Percentiles rank a stretch among this genome's conserved stretches.
Evolutionary conservation across 1,139 yeast species (phyloP).

Genomic region (Suhomyces taliae): DNA sequence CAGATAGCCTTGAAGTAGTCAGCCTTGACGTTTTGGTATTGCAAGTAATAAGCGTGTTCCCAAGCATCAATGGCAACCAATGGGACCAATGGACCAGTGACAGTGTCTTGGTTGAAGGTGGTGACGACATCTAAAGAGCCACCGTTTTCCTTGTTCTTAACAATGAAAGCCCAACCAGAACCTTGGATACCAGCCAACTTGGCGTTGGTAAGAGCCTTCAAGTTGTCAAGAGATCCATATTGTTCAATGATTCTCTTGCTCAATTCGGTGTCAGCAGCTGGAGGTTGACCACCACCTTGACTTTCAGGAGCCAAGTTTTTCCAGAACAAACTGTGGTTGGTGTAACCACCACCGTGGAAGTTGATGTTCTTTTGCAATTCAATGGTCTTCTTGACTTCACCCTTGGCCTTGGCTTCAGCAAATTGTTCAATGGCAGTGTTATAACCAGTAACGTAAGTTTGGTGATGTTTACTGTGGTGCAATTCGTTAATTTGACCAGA

Average conservation of each 20-base stretch:
- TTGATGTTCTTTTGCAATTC: conserved; percentile 79
- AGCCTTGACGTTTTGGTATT: conserved; percentile 90
- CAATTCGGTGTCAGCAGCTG: conserved; percentile 56
- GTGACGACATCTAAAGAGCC: conserved; percentile 77
- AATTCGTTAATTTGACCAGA: conserved; percentile 87
- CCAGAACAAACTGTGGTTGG: conserved; percentile 89
- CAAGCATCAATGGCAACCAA: conserved; percentile 95
- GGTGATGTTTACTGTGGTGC: conserved; percentile 93
- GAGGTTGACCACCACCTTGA: conserved; percentile 85
- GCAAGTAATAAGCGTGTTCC: conserved; percentile 98
- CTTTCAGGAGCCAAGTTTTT: conserved; percentile 82
- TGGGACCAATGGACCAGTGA: conserved; percentile 71
- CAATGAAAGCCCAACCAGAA: conserved; percentile 97
- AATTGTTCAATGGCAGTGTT: conserved; percentile 80
- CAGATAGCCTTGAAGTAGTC: conserved; percentile 96
- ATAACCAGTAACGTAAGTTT: conserved; percentile 88
- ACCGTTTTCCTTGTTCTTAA: conserved; percentile 81
- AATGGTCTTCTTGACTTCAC: conserved; percentile 66
- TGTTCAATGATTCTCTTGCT: conserved; percentile 63
- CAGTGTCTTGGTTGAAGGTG: conserved; percentile 89
- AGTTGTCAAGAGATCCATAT: conserved; percentile 76
- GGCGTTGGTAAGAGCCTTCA: conserved; percentile 67
- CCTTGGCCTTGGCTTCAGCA: conserved; percentile 64
- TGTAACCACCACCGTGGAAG: conserved; percentile 95
- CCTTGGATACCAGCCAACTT: conserved; percentile 94